Evolutionary conservation across 352 stramenopile species (phyloP).

Genomic region (Globisporangium nunn): DNA sequence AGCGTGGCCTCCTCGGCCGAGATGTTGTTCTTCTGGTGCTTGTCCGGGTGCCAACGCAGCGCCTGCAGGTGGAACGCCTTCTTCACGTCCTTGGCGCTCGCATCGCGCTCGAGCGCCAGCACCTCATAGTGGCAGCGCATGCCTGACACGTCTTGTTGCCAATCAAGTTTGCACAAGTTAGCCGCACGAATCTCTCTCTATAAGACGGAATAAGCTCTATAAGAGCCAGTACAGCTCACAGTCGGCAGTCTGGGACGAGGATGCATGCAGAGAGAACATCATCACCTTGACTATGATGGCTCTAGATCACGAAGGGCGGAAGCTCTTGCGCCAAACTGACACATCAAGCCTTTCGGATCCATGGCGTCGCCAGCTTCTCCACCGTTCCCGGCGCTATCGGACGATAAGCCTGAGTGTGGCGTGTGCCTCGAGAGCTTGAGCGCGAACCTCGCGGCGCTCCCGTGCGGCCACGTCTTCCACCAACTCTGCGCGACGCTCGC

Average conservation of each 20-base stretch:
- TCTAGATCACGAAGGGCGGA: too few species aligned
- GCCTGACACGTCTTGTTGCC: too few species aligned
- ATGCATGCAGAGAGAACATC: too few species aligned
- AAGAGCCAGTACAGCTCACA: too few species aligned
- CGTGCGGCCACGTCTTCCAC: constrained; percentile 43
- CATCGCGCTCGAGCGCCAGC: constrained; percentile 54
- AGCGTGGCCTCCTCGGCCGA: constrained; percentile 68
- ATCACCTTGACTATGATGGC: too few species aligned
- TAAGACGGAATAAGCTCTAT: too few species aligned
- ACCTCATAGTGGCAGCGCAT: constrained; percentile 87
- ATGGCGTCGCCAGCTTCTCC: background rate
- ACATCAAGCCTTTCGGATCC: background rate
- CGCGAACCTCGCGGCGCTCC: constrained; percentile 20
- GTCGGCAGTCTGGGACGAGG: too few species aligned
- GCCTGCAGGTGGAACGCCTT: constrained; percentile 73
- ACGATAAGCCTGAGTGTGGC: constrained; percentile 13
- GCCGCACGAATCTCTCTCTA: too few species aligned
- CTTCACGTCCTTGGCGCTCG: constrained; percentile 51
- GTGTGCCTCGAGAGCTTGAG: constrained; percentile 37
- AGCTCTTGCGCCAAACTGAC: background rate
- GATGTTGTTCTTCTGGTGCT: constrained; percentile 69
- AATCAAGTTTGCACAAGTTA: too few species aligned
- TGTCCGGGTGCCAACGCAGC: constrained; percentile 82
- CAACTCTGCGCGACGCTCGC: constrained; percentile 16
- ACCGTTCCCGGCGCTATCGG: background rate